Percentiles rank a stretch among this genome's conserved stretches.
Evolutionary conservation across 2,329 filamentous ascomycete species (phyloP).

Genomic region (Madurella fahalii): DNA sequence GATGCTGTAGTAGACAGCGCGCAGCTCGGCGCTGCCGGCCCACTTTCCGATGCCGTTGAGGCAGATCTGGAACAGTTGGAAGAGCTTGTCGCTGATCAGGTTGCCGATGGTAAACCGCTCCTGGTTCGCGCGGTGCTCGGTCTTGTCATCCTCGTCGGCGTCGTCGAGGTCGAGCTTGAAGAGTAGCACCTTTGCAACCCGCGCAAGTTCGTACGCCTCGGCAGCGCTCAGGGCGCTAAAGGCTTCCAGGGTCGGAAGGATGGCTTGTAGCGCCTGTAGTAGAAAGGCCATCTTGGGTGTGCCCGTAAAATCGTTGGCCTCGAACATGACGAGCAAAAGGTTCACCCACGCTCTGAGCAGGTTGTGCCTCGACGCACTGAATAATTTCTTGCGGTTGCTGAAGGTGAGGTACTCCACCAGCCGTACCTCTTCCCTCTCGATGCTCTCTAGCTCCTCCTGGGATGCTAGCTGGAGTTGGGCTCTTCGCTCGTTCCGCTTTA

Average conservation of each 20-base stretch:
- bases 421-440: conserved; percentile 57
- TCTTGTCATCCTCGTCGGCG: conserved; percentile 3
- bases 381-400: conserved; percentile 59
- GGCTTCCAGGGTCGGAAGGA: conserved; percentile 80
- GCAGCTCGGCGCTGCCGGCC: conserved; percentile 64
- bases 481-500: conserved; percentile 62
- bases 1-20: conserved; percentile 86
- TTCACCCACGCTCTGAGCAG: conserved; percentile 82
- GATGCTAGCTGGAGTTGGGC: conserved; percentile 46
- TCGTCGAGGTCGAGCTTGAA: conserved; percentile 61
- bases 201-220: conserved; percentile 72
- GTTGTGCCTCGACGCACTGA: conserved; percentile 55
- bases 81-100: conserved; percentile 81
- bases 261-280: conserved; percentile 79
- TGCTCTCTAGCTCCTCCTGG: conserved; percentile 44
- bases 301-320: conserved; percentile 73
- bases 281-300: conserved; percentile 72
- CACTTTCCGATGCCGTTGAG: conserved; percentile 74
- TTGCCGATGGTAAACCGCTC: conserved; percentile 30
- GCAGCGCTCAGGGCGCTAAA: conserved; percentile 65
- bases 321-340: conserved; percentile 76
- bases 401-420: conserved; percentile 59
- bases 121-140: conserved; percentile 36
- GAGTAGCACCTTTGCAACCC: conserved; percentile 68
- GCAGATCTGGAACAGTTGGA: conserved; percentile 85